Percentiles rank a stretch among this genome's conserved stretches.
Evolutionary conservation across 495 filamentous ascomycete genomes (phyloP).

Genomic region (Hyaloscypha hepaticicola): DNA sequence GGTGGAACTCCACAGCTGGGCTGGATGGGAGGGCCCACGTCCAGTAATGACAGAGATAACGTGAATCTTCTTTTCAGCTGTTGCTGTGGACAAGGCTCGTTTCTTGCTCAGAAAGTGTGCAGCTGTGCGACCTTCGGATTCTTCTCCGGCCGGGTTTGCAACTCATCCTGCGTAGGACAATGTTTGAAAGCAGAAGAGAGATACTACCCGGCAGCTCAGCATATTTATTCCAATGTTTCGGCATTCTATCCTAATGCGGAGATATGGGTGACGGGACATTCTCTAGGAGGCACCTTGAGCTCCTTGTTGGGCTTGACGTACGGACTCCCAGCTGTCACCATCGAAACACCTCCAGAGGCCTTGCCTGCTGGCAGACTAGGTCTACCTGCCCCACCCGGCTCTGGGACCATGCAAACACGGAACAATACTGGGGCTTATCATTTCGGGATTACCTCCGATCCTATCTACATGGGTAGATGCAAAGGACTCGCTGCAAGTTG

Average conservation of each 20-base stretch:
- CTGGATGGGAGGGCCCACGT: conserved; percentile 88
- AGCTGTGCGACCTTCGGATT: conserved; percentile 35
- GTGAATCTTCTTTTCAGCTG: conserved; percentile 95
- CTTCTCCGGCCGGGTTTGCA: conserved; percentile 38
- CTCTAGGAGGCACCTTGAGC: conserved; percentile 79
- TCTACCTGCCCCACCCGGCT: conserved; percentile 72
- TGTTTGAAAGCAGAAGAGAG: conserved; percentile 37
- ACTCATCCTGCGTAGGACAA: conserved; percentile 41
- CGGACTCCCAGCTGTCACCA: conserved; percentile 79
- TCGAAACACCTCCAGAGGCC: conserved; percentile 87
- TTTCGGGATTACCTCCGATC: conserved; percentile 91
- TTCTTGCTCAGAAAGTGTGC: conserved; percentile 42
- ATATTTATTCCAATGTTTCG: conserved; percentile 46
- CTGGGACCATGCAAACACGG: conserved; percentile 55
- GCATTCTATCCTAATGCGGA: conserved; percentile 37
- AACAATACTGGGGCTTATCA: conserved; percentile 74
- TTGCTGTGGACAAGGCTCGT: conserved; percentile 68
- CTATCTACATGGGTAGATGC: conserved; percentile 87
- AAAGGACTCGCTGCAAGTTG: conserved; percentile 81
- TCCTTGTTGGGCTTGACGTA: conserved; percentile 83
- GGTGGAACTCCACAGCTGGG: conserved; percentile 75
- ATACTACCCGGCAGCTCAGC: conserved; percentile 42
- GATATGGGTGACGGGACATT: conserved; percentile 44
- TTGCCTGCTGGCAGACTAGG: conserved; percentile 78
- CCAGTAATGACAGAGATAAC: conserved; percentile 91